Base-by-base conservation (phyloP, 768 basidiomycete genomes). In the Ramaria rubella region DNA sequence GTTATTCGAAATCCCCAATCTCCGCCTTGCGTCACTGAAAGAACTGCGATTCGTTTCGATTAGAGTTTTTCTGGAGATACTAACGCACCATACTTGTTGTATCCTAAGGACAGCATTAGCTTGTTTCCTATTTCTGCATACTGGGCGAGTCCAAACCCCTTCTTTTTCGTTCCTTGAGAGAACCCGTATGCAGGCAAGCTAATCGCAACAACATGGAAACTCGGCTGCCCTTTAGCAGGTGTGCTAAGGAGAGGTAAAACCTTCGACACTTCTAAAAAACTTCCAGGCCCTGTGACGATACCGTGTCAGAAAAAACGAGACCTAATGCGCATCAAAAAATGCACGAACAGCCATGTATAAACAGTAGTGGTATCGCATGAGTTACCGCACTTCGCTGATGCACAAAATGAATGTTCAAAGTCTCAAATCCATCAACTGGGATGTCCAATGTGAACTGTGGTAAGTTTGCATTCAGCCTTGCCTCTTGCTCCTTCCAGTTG, bases 151-250 rank as follows among this genome's bases (percentile, higher is more conserved):
- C 6, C 27, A 59, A 85, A 85, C 0, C 82, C 81, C 55, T 72
- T 73, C 63, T 77, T 77, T 45, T 65, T 78, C 0, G 80, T 77
- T 0, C 76, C 80, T 44, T 81, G 75, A 0, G 84, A 84, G 67
- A 83, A 85, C 0, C 81, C 83, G 64, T 68, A 86, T 0, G 81
- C 81, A 11, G 83, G 85, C n/a, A 85, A 61, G 60, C 48, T 31
- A 5, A 26, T 59, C 0, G 78, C 79, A 0, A 86, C 81, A n/a
- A 87, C 81, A 59, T 85, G 81, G 64, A 86, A 86, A 50, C 75
- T 79, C 1, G 82, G 83, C 0, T 73, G 67, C 1, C 69, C 55
- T 1, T 73, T 70, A 0, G 68, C 65, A 23, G 53, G 53, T 9
- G 71, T 65, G 0, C 75, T 70, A 58, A 87, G 67, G 4, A 82